A percentile compares a stretch with the other conserved stretches of the same genome.
phyloP scores from a whole-genome alignment of 305 asterid genomes.

The Ruellia speciosa region DNA sequence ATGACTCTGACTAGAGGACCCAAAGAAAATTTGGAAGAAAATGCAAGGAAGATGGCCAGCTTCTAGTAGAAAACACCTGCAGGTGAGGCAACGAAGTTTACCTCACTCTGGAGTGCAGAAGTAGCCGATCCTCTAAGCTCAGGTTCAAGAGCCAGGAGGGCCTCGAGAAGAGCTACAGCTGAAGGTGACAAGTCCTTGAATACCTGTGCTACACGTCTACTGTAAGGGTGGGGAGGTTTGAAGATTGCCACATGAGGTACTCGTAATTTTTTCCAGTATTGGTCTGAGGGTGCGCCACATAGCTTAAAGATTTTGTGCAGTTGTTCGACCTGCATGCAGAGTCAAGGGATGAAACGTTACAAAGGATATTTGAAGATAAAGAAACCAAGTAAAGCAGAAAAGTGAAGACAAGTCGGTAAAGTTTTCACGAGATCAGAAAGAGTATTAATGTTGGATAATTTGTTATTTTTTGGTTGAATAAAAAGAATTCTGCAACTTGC shows the following conservation, averaged over 20 bases:
- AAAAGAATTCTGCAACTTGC: no score
- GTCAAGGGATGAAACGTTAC: not conserved
- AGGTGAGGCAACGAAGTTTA: constrained; percentile 19
- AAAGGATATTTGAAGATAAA: not conserved
- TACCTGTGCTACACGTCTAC: constrained; percentile 39
- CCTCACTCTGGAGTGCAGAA: constrained; percentile 56
- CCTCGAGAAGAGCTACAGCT: constrained; percentile 45
- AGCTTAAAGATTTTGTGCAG: constrained; percentile 63
- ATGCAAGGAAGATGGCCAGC: no score
- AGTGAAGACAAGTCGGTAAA: not conserved
- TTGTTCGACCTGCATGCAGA: constrained; percentile 52
- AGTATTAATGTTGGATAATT: no score
- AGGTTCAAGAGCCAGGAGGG: constrained; percentile 59
- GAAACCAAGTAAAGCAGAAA: no score
- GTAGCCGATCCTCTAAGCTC: constrained; percentile 48
- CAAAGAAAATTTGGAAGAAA: constrained; percentile 6
- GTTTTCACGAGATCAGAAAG: not conserved
- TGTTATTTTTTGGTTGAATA: no score
- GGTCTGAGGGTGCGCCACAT: constrained; percentile 62
- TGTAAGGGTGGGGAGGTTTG: constrained; percentile 59
- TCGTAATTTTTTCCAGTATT: constrained; percentile 54
- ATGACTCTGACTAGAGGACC: no score
- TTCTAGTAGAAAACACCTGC: no score
- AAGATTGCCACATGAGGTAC: constrained; percentile 52
- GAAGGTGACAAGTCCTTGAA: constrained; percentile 51